Conservation (phyloP, 2,329 filamentous ascomycete genomes). For the Epichloe sp. region DNA sequence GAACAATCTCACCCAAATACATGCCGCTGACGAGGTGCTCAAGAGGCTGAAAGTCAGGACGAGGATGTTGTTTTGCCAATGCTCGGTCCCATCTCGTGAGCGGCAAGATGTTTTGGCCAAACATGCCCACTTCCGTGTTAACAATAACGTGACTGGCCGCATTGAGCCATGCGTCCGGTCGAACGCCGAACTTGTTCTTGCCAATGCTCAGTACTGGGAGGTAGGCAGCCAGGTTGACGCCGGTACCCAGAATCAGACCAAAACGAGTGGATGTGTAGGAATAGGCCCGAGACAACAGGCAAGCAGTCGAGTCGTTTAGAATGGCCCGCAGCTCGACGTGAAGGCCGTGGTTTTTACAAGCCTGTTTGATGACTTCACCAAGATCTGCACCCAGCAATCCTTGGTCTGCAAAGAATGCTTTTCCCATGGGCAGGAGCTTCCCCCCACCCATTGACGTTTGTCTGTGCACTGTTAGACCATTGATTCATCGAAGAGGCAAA, state of each 20-base stretch:
- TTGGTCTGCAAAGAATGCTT: constrained; percentile 47
- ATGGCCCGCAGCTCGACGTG: constrained; percentile 46
- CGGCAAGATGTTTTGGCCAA: constrained; percentile 44
- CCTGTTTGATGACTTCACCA: constrained; percentile 41
- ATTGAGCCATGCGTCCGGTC: constrained; percentile 43
- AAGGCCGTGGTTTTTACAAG: constrained; percentile 38
- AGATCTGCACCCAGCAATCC: constrained; percentile 47
- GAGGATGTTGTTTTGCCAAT: constrained; percentile 38
- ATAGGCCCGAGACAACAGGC: constrained; percentile 51
- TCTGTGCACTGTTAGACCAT: constrained; percentile 22
- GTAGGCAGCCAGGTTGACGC: constrained; percentile 52
- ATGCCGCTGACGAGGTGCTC: constrained; percentile 52
- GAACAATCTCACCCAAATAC: constrained; percentile 53
- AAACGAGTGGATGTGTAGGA: constrained; percentile 44
- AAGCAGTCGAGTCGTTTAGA: constrained; percentile 55
- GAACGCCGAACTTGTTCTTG: constrained; percentile 40
- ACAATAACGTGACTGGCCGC: constrained; percentile 49
- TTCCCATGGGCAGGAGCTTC: constrained; percentile 49
- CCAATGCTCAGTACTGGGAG: constrained; percentile 45
- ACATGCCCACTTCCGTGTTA: constrained; percentile 57
- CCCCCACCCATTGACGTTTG: constrained; percentile 51
- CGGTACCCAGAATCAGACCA: constrained; percentile 53
- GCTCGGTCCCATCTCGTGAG: constrained; percentile 47
- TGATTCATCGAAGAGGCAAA: neutral
- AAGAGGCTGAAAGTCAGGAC: constrained; percentile 47